Evolutionary conservation across 1,284 basidiomycete species (phyloP), one percentile per base, ranked within the genome.

Genomic region (Trichosporon asahii): DNA sequence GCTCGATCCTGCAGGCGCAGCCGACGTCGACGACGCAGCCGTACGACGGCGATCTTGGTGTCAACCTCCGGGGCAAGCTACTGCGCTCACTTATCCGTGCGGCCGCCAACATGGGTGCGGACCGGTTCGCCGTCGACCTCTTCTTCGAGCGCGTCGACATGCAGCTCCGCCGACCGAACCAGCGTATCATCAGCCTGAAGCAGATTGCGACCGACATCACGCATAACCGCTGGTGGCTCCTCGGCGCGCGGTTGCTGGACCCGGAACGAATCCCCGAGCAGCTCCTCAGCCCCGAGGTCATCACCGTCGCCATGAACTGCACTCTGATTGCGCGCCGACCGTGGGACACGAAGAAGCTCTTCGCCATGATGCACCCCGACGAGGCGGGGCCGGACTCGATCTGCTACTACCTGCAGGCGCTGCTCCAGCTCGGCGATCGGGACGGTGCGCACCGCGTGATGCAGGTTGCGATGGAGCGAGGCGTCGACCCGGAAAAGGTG

Each of bases 81-180:
- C 65, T 76, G 18, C 60, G 67, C 21, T 65, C 66, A 1, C 70
- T 74, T 8, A 80, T 99, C 96, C 83, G 99, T 96, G n/a, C 97
- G 88, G 79, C 97, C 98, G 76, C 99, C 98, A 78, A 99, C 98
- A 80, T 97, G 99, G 2, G 95, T 98, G 69, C 88, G 88, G 84
- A 99, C 97, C 65, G 88, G 90, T 86, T 91, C 89, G 9, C 86
- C 85, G 31, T 87, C 84, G 82, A 99, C 85, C 81, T 72, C n/a
- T 75, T 74, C 31, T 31, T 60, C 15, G 73, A 75, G 29, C 66
- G 70, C 18, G 53, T 75, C 64, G 66, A 70, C 63, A 68, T 68
- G 60, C 65, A 68, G 49, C 14, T 60, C 18, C 65, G 63, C 23
- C 21, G 40, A 0, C 40, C 67, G 14, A 25, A 31, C 15, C 33